These are phyloP conservation scores for Asterella californica DNA, from an alignment of 225 moss, liverwort and hornwort species.

Conservation along the genomic window DNA sequence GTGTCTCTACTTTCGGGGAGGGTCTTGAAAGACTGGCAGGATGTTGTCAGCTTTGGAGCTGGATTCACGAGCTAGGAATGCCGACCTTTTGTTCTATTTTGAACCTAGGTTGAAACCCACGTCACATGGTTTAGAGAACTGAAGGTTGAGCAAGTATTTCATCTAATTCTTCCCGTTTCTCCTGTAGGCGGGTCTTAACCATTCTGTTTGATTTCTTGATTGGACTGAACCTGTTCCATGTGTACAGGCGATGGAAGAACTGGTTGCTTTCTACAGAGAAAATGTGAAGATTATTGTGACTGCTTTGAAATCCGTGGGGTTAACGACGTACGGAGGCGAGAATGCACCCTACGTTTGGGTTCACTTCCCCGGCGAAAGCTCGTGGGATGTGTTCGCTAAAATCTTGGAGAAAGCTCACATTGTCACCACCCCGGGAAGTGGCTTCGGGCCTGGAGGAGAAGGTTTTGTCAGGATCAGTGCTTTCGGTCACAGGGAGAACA, in stretches of 20 bases:
- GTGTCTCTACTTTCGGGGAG: not conserved
- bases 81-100: too few relatives aligned
- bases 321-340: constrained; percentile 88
- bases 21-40: not conserved
- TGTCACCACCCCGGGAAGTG: constrained; percentile 96
- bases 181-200: too few relatives aligned
- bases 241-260: constrained; percentile 67
- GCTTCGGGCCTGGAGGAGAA: constrained; percentile 97
- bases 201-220: not conserved
- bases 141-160: not conserved
- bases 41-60: not conserved
- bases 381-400: constrained; percentile 89
- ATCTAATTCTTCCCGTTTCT: not conserved
- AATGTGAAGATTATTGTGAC: constrained; percentile 80
- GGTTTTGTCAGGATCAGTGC: constrained; percentile 92
- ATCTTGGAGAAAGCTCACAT: constrained; percentile 85
- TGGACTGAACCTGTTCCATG: not conserved
- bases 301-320: constrained; percentile 69
- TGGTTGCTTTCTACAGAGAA: constrained; percentile 78
- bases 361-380: constrained; percentile 78
- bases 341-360: constrained; percentile 99
- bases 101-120: too few relatives aligned
- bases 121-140: too few relatives aligned
- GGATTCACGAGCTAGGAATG: too few relatives aligned
- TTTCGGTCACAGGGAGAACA: constrained; percentile 84